Evolutionary conservation across 2,329 filamentous ascomycete species (phyloP).

Genomic region (Fusarium proliferatum): DNA sequence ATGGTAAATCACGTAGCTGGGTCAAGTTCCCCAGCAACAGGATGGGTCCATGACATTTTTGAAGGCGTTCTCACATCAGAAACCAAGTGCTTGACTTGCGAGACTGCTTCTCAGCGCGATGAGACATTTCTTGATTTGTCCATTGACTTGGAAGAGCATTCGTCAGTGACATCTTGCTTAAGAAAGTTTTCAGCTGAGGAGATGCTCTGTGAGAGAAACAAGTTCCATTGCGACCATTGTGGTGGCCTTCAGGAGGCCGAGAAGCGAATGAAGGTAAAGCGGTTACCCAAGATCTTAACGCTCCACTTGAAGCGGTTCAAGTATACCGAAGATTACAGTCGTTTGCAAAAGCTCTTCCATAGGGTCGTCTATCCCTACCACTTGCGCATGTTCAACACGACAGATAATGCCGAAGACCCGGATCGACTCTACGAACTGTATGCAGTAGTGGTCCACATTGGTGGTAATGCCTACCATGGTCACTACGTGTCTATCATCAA

Average conservation of each 20-base stretch:
- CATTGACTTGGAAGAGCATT: constrained; percentile 94
- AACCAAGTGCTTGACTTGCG: constrained; percentile 95
- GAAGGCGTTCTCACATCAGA: constrained; percentile 95
- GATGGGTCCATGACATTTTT: constrained; percentile 98
- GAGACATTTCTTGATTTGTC: constrained; percentile 96
- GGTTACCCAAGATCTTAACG: constrained; percentile 88
- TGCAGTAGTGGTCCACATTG: constrained; percentile 96
- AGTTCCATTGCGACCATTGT: constrained; percentile 98
- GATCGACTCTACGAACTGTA: constrained; percentile 97
- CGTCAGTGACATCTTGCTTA: constrained; percentile 94
- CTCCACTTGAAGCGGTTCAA: constrained; percentile 97
- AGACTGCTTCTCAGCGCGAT: constrained; percentile 93
- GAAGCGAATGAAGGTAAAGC: constrained; percentile 99
- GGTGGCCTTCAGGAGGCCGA: constrained; percentile 97
- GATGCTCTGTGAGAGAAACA: constrained; percentile 98
- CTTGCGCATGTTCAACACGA: constrained; percentile 96
- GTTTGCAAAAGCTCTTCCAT: constrained; percentile 95
- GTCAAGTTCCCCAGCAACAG: constrained; percentile 70
- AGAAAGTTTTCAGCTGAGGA: constrained; percentile 97
- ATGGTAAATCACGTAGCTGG: constrained; percentile 54
- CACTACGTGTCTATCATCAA: constrained; percentile 99
- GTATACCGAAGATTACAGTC: constrained; percentile 94
- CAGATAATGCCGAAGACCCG: constrained; percentile 91
- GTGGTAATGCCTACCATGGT: constrained; percentile 94
- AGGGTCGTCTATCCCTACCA: constrained; percentile 97